Base-by-base conservation (phyloP, 495 filamentous ascomycete genomes). In the Lepidopterella palustris region DNA sequence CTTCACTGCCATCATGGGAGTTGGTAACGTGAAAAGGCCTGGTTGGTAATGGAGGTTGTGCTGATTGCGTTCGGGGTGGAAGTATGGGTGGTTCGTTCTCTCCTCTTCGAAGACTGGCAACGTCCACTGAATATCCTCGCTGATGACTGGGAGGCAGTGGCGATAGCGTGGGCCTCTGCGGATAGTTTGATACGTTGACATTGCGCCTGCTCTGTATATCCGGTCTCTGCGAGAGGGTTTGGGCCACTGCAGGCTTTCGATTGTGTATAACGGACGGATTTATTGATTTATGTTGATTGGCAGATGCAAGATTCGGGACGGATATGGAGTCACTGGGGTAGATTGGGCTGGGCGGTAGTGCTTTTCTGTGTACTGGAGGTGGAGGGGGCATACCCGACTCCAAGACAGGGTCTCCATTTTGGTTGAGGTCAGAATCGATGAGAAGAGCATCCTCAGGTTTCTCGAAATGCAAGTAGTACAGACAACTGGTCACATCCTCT, bases 401-500 rank as follows among this genome's bases (percentile, higher is more conserved):
- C 25, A 27, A 13, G 23, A 8, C n/a, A 8, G 11, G 10, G 20
- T 23, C 25, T 21, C 4, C 13, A 10, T 3, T 27, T 27, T 27
- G 21, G 21, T 26, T 21, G 4, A 53, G 40, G 23, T 31, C 23
- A 32, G 57, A 32, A 2, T 59, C 55, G 21, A 64, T 20, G 5
- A 69, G 57, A 13, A 50, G 55, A 25, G 83, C 79, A 59, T 86
- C 81, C 9, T 85, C 79, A 15, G 81, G 80, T 0, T 80, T 77
- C 55, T 92, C 80, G 32, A 95, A 77, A 70, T 98, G 93, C 32
- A 96, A 72, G 68, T 92, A 97, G 73, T 97, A 98, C 2, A 98
- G 79, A 10, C 86, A 93, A 62, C 85, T 88, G 49, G 87, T 83
- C 31, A 97, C 86, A 70, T 96, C 92, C 68, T 89, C 85, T 6